Base-by-base conservation (phyloP, 305 asterid genomes). In the Fraxinus baroniana region DNA sequence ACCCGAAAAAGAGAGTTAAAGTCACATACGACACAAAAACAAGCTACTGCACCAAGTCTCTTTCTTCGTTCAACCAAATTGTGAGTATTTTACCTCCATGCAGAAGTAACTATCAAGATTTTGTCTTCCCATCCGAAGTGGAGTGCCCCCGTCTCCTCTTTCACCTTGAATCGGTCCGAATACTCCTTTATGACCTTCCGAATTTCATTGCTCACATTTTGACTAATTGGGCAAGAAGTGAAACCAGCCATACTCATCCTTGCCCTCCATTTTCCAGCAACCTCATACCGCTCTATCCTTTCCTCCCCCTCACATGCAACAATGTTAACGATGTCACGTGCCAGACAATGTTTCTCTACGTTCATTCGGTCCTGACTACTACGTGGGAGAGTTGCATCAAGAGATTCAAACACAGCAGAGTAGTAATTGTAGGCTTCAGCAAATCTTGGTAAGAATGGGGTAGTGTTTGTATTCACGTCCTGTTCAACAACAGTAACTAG, bases 211-310 rank as follows among this genome's bases (percentile, higher is more conserved):
- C 64, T 88, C 87, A 94, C 97, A 4, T 83, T 87, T 70, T 77
- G 90, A 86, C 97, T 89, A 71, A 95, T 89, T 1, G 94, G 91
- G 86, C 87, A 88, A 17, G 97, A 26, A 10, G 66, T 86, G 55
- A 95, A 94, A 32, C 99, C 98, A 7, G 99, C 99, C 98, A 95
- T 95, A 72, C 89, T 92, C 98, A 95, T 93, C 90, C 99, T 89
- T 1, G 98, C 98, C 37, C 95, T 90, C 99, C 98, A 95, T 83
- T 95, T 95, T 55, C 99, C 98, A 8, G 98, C 95, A 75, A 94
- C 98, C 66, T 95, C 98, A 39, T 95, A 95, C 10, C 98, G 90
- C 84, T 95, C 99, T 8, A 94, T 94, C 64, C 98, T 90, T 49
- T 95, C 98, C 81, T 89, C 95, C 72, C 98, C 98, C 83, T 94